Base-by-base conservation (phyloP, 257 asterid genomes). In the Scutellaria barbata region DNA sequence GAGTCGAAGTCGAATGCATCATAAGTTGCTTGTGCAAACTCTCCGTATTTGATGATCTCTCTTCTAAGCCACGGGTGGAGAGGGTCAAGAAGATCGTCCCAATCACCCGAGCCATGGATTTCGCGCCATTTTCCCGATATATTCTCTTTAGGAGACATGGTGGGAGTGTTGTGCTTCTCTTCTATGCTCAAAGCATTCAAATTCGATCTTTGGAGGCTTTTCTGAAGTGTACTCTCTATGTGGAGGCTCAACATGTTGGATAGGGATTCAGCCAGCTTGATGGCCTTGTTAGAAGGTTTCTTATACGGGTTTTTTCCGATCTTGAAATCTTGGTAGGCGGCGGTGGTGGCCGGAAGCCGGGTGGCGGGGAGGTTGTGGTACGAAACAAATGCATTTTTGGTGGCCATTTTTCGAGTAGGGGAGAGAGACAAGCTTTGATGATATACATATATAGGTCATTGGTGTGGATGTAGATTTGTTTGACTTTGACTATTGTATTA, bases 21-120 rank as follows among this genome's bases (percentile, higher is more conserved):
- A 59, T 90, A 90, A 0, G 90, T 88, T 0, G 94, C 96, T 65
- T 90, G 96, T 0, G 95, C 86, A 73, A 90, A 84, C 43, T 90
- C 97, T 5, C 97, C 95, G 76, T 88, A 88, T 45, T 90, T 90
- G 16, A 90, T 54, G 35, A 88, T 87, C 75, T 90, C 97, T 20
- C 87, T 59, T 2, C 92, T 67, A 7, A 87, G 89, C 74, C 84
- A 74, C 0, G 95, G 92, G 59, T 87, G 89, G 6, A 88, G 82
- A 3, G 96, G 97, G 37, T 90, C 89, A 16, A 90, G 86, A 1
- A 88, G 87, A 7, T 73, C 74, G 4, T 79, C 85, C 96, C 95
- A 88, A n/a, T 83, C 92, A 43, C 52, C 33, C 10, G 74, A 65
- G 10, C 96, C 96, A 48, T 87, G 94, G 53, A 90, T 78, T 41